Evolutionary conservation across 1,284 basidiomycete genomes (phyloP), one percentile per base, ranked within the genome.

Genomic region (Sporisorium graminicola): DNA sequence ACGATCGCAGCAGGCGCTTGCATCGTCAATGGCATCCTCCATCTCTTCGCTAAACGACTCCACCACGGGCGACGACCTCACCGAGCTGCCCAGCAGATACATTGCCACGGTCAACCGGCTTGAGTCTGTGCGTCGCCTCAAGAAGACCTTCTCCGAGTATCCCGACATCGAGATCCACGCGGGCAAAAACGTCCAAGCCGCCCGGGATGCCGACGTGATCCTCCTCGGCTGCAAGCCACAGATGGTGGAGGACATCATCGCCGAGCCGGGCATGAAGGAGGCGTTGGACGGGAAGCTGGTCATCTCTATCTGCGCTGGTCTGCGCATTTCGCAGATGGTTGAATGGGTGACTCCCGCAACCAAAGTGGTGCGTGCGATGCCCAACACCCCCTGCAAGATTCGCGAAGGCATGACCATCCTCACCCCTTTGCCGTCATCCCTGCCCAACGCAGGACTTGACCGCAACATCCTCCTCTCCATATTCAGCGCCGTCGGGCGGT

Each of bases 231-330:
- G 78, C 77, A 99, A 99, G 86, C 97, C 97, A 2, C 92, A 99
- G 80, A 88, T 95, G 70, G 94, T 94, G 0, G 88, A 91, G 54
- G 83, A 87, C 24, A 93, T 99, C 76, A 88, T 99, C 22, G 86
- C 86, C 20, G 91, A 93, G 81, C 83, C 89, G 8, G 95, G 94
- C n/a, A 93, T 99, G 88, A 88, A 88, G 52, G 92, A 94, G 63
- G 96, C 94, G 1, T 88, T 99, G 47, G 90, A 91, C 37, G 92
- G 92, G 54, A 99, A 99, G 87, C 90, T 99, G 1, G 88, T 99
- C 66, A 93, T 98, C 84, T 98, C 95, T 78, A 98, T 99, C 82
- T 91, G 97, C 47, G 96, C 97, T 10, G 97, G 97, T 75, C 91
- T 98, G 6, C 96, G 93, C 18, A 93, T 98, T 77, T 80, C 88